Evolutionary conservation across 129 eudicot genomes (phyloP).

Genomic region (Chrysanthemum lavandulifolium): DNA sequence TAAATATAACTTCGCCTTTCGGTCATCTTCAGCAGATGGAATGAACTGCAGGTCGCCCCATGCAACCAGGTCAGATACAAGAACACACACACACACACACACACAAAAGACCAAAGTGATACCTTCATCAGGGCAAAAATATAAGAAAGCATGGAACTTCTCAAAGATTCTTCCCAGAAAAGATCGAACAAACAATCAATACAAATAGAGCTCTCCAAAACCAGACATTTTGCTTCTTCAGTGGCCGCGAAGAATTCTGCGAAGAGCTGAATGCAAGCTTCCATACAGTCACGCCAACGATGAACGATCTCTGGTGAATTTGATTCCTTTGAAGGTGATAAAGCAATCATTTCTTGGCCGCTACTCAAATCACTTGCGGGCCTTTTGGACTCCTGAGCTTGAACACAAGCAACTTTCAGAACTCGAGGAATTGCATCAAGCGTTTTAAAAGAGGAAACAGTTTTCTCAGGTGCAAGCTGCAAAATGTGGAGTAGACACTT

Average conservation of each 20-base stretch:
- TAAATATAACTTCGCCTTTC: slow-evolving; percentile 60
- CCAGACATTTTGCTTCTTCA: slow-evolving; percentile 65
- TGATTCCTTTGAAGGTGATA: slow-evolving; percentile 31
- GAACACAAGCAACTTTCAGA: slow-evolving; percentile 90
- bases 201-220: slow-evolving; percentile 72
- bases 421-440: slow-evolving; percentile 84
- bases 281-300: slow-evolving; percentile 54
- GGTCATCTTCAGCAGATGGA: slow-evolving; percentile 70
- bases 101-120: slow-evolving; percentile 17
- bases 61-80: slow-evolving; percentile 25
- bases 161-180: slow-evolving; percentile 84
- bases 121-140: slow-evolving; percentile 96
- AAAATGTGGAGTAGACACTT: slow-evolving; percentile 72
- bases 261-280: slow-evolving; percentile 70
- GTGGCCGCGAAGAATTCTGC: slow-evolving; percentile 54
- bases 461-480: slow-evolving; percentile 79
- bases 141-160: slow-evolving; percentile 70
- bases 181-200: slow-evolving; percentile 76
- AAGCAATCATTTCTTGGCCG: slow-evolving; percentile 25
- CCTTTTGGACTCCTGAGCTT: slow-evolving; percentile 72
- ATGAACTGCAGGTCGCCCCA: slow-evolving; percentile 49
- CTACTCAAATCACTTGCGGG: slow-evolving; percentile 22
- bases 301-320: slow-evolving; percentile 30
- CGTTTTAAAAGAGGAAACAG: slow-evolving; percentile 68
- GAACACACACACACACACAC: not conserved